A percentile compares a stretch with the other conserved stretches of the same genome.
phyloP scores from a whole-genome alignment of 1,139 yeast species.

The Geotrichum siamense region DNA sequence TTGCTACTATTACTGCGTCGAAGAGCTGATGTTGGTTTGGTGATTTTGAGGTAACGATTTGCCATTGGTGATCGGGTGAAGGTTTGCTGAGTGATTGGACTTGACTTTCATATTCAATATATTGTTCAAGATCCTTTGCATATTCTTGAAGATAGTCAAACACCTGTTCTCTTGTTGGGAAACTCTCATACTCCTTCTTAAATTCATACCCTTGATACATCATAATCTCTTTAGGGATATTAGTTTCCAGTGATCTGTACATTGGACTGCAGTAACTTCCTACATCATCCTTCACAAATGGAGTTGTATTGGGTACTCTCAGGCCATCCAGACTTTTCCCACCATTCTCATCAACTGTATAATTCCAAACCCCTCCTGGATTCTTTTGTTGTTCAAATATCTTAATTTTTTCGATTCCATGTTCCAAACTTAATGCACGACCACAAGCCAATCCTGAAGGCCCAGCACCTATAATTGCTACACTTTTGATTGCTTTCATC shows the following conservation, averaged over 20 bases:
- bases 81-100: conserved; percentile 35
- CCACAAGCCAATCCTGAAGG: conserved; percentile 59
- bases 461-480: conserved; percentile 51
- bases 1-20: conserved; percentile 52
- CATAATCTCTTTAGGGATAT: conserved; percentile 54
- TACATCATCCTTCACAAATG: conserved; percentile 20
- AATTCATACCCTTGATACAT: conserved; percentile 47
- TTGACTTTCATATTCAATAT: conserved; percentile 36
- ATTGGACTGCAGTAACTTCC: conserved; percentile 40
- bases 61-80: conserved; percentile 42
- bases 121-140: conserved; percentile 36
- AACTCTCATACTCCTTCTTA: conserved; percentile 40
- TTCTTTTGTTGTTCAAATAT: conserved; percentile 46
- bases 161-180: conserved; percentile 47
- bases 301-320: conserved; percentile 22
- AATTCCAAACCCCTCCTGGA: conserved; percentile 50
- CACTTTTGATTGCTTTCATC: conserved; percentile 5
- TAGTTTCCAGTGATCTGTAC: conserved; percentile 51
- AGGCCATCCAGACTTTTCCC: conserved; percentile 19
- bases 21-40: conserved; percentile 29
- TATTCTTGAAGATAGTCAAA: conserved; percentile 43
- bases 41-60: conserved; percentile 30
- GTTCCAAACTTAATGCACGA: conserved; percentile 46
- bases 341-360: conserved; percentile 20
- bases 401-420: conserved; percentile 39